Base-by-base conservation (phyloP, 2,329 filamentous ascomycete genomes). In the Diaporthe aspalathi region DNA sequence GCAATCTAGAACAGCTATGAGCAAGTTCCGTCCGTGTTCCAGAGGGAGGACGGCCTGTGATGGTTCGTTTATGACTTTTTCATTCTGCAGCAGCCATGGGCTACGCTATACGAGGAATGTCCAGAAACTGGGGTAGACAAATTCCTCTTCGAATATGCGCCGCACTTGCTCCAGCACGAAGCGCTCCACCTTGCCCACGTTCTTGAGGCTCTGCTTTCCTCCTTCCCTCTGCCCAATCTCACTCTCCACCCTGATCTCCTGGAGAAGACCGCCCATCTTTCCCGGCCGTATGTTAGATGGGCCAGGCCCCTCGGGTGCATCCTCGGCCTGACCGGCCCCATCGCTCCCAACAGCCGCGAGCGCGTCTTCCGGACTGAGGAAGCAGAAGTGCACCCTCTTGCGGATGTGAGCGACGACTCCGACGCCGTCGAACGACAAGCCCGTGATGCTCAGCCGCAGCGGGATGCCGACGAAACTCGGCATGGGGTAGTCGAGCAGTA, bases 91-190 rank as follows among this genome's bases (percentile, higher is more conserved):
- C 50, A n/a, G 17, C 14, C 5, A 5, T 43, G 22, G 38, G 53
- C 43, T 40, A 68, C 32, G 54, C 78, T 82, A 97, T 54, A 98
- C 92, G 77, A 99, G 84, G 81, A 98, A 98, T 0, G 95, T 98
- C 95, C 95, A 98, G 82, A 97, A 98, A 81, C 95, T 98, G 54
- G 96, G 96, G 83, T 97, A 98, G 73, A 98, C 95, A 83, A 98
- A 96, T 81, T 99, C 96, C 79, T 98, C 96, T 82, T 99, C 96
- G 78, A 99, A 98, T 76, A 99, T 98, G 78, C 94, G 90, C 79
- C 95, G 91, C 73, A 99, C 96, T 82, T 98, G 95, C 80, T 98
- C 95, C 72, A 99, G 86, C 70, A 99, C 94, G 80, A 99, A 99
- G 77, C 94, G 93, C 84, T 99, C 96, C 71, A 99, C 96, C 86